These are phyloP conservation scores for Sclerotinia nivalis DNA, from an alignment of 2,329 filamentous ascomycete genomes.

Conservation along the genomic window DNA sequence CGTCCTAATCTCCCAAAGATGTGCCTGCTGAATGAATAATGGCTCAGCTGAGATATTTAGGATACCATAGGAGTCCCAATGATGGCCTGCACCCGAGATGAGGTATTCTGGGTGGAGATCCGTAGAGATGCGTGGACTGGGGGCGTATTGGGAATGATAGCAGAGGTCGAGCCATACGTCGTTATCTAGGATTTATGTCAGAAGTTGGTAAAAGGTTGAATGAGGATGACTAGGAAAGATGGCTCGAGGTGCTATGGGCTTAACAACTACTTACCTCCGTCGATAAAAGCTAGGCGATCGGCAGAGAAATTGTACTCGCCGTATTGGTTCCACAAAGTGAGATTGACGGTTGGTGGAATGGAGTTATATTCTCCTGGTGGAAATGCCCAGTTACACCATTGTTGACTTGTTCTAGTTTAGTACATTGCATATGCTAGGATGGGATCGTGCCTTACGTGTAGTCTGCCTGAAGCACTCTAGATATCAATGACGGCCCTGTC, in stretches of 20 bases:
- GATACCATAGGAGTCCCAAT: slow-evolving; percentile 46
- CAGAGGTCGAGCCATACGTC: slow-evolving; percentile 56
- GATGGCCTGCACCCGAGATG: slow-evolving; percentile 53
- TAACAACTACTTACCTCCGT: slow-evolving; percentile 45
- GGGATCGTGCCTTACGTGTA: slow-evolving; percentile 48
- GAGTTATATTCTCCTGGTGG: slow-evolving; percentile 48
- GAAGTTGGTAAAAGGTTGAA: not conserved
- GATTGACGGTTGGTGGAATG: slow-evolving; percentile 48
- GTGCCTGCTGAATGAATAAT: slow-evolving; percentile 52
- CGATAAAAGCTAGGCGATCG: slow-evolving; percentile 52
- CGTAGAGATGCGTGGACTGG: slow-evolving; percentile 43
- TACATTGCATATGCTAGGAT: not conserved
- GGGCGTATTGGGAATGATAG: slow-evolving; percentile 50
- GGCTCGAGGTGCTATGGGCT: not conserved
- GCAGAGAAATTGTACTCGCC: slow-evolving; percentile 50
- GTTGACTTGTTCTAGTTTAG: slow-evolving; percentile 27
- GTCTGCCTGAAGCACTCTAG: slow-evolving; percentile 48
- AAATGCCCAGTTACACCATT: slow-evolving; percentile 58
- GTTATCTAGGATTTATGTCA: slow-evolving; percentile 28
- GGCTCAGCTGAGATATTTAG: slow-evolving; percentile 47
- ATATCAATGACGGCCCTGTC: slow-evolving; percentile 49
- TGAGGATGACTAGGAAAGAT: not conserved
- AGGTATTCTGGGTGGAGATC: slow-evolving; percentile 52
- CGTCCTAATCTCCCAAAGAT: slow-evolving; percentile 52
- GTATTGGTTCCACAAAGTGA: slow-evolving; percentile 48